Percentiles rank a stretch among this genome's conserved stretches.
Conservation (phyloP, 1,284 basidiomycete genomes). For the Fistulina hepatica region DNA sequence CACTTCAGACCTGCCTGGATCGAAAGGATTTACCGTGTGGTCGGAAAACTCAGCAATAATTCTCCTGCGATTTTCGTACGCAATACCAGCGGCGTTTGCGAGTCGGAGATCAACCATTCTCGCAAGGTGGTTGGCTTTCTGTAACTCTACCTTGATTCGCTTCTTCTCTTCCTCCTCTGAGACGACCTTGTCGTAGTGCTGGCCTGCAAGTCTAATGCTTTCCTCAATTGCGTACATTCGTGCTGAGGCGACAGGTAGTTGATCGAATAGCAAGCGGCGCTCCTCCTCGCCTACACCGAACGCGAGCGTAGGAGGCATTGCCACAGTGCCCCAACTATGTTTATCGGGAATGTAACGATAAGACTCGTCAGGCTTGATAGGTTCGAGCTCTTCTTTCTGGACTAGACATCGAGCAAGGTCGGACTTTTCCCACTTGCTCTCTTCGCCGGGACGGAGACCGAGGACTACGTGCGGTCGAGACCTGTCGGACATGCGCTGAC, state of each 20-base stretch:
- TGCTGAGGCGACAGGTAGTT: constrained; percentile 35
- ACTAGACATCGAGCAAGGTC: constrained; percentile 56
- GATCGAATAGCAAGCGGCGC: constrained; percentile 48
- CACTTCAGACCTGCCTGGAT: constrained; percentile 78
- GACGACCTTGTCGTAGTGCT: constrained; percentile 13
- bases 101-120: constrained; percentile 78
- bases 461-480: constrained; percentile 60
- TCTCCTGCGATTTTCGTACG: constrained; percentile 76
- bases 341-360: not conserved
- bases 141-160: constrained; percentile 33
- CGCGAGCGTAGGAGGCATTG: constrained; percentile 36
- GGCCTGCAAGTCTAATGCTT: constrained; percentile 1
- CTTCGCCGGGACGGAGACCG: constrained; percentile 52
- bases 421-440: constrained; percentile 51
- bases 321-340: constrained; percentile 23
- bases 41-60: constrained; percentile 75
- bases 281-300: constrained; percentile 53
- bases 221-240: not conserved
- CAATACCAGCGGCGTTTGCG: constrained; percentile 74
- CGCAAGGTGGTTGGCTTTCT: constrained; percentile 57
- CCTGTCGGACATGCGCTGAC: constrained; percentile 29
- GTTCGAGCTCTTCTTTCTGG: constrained; percentile 37
- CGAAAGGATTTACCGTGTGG: constrained; percentile 51
- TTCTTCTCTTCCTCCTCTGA: constrained; percentile 14
- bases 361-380: constrained; percentile 4